These are phyloP conservation scores for Coniella vitis DNA, from an alignment of 2,329 filamentous ascomycete species.

Conservation along the genomic window DNA sequence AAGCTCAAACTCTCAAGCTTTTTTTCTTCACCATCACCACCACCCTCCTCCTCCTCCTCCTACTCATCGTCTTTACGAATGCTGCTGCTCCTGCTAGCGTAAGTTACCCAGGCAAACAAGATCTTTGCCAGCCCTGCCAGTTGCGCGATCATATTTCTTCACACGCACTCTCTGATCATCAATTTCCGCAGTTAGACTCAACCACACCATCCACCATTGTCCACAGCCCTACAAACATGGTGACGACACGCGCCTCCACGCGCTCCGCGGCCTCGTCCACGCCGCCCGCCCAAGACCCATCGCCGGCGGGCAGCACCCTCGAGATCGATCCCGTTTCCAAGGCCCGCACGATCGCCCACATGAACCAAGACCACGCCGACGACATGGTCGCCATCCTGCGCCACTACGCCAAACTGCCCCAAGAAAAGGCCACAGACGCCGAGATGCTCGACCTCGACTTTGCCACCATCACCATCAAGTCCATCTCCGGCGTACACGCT, in stretches of 20 bases:
- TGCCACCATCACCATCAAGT: constrained; percentile 52
- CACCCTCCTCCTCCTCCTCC: too few relatives aligned
- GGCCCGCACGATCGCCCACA: constrained; percentile 59
- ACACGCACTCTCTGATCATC: too few relatives aligned
- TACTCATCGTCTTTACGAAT: too few relatives aligned
- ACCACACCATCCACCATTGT: background rate
- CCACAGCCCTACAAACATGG: constrained; percentile 4
- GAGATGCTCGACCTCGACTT: constrained; percentile 60
- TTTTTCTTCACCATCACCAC: too few relatives aligned
- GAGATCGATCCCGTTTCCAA: constrained; percentile 20
- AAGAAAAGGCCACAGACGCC: constrained; percentile 28
- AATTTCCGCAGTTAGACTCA: too few relatives aligned
- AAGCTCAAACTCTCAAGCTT: too few relatives aligned
- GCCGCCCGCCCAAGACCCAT: background rate
- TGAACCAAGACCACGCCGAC: constrained; percentile 76
- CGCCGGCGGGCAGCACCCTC: background rate
- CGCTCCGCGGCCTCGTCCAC: constrained; percentile 2
- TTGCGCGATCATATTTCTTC: too few relatives aligned
- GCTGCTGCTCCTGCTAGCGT: too few relatives aligned
- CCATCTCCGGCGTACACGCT: constrained; percentile 38
- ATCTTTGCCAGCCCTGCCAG: too few relatives aligned
- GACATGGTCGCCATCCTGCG: constrained; percentile 74
- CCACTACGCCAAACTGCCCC: constrained; percentile 56
- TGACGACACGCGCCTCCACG: constrained; percentile 11
- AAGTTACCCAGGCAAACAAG: too few relatives aligned